Conservation (phyloP, 2,329 filamentous ascomycete species). For the Hypoxylon sp. region DNA sequence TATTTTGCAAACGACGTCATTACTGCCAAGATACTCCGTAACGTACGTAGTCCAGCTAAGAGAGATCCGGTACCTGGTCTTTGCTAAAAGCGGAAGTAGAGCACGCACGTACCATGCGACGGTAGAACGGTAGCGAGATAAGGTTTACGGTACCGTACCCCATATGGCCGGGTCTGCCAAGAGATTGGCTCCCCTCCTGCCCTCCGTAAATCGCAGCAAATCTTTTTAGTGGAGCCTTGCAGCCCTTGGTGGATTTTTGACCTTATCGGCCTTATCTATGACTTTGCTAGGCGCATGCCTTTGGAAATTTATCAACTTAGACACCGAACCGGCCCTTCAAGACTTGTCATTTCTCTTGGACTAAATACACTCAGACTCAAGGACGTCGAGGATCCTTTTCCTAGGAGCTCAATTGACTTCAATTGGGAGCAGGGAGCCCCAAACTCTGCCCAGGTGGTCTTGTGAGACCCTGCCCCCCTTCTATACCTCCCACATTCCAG, state of each 20-base stretch:
- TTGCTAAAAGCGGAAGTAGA: conserved; percentile 26
- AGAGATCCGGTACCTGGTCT: conserved; percentile 26
- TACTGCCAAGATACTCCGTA: conserved; percentile 11
- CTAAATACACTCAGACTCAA: conserved; percentile 24
- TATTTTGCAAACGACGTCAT: conserved; percentile 33
- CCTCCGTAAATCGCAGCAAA: conserved; percentile 42
- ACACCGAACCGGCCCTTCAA: conserved; percentile 26
- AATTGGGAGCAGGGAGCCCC: conserved; percentile 49
- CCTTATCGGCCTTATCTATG: conserved; percentile 44
- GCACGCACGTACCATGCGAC: conserved; percentile 17
- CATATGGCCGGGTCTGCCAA: conserved; percentile 35
- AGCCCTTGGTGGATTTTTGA: conserved; percentile 33
- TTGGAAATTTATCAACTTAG: conserved; percentile 37
- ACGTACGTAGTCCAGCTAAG: not conserved
- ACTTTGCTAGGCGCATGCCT: conserved; percentile 33
- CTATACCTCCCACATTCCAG: conserved; percentile 37
- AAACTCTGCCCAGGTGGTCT: conserved; percentile 47
- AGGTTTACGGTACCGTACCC: conserved; percentile 21
- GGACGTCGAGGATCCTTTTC: conserved; percentile 27
- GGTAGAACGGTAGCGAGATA: conserved; percentile 3
- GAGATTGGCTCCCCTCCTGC: conserved; percentile 26
- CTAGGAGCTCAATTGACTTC: conserved; percentile 49
- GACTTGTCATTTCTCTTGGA: conserved; percentile 28
- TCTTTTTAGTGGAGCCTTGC: conserved; percentile 37
- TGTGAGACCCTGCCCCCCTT: conserved; percentile 43